phyloP scores from a whole-genome alignment of 2,329 filamentous ascomycete genomes.

The Reticulascus tulasneorum region DNA sequence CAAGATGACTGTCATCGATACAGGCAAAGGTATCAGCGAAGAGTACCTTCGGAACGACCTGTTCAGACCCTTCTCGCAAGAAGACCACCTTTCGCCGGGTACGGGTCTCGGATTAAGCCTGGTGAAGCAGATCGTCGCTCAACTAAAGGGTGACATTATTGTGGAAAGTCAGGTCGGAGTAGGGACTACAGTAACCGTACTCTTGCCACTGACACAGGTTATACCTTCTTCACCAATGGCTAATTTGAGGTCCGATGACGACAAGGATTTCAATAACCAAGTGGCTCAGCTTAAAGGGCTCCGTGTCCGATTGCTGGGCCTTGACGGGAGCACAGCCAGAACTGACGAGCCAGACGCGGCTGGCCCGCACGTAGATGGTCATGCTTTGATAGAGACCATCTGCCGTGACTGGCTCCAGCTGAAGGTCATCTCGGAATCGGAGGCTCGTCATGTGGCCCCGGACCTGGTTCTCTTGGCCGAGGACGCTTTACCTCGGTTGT shows the following conservation, averaged over 20 bases:
- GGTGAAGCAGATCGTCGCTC: conserved; percentile 55
- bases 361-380: too few species aligned
- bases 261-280: conserved; percentile 23
- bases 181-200: conserved; percentile 32
- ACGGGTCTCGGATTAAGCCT: conserved; percentile 64
- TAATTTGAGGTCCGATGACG: conserved; percentile 8
- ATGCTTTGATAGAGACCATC: conserved; percentile 16
- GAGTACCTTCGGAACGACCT: conserved; percentile 58
- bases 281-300: conserved; percentile 25
- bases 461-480: conserved; percentile 22
- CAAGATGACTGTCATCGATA: conserved; percentile 53
- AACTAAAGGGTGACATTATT: conserved; percentile 54
- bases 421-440: conserved; percentile 18
- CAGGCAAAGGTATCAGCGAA: conserved; percentile 61
- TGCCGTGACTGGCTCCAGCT: conserved; percentile 30
- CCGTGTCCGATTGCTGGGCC: conserved; percentile 22
- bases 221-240: background rate
- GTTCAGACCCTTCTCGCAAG: conserved; percentile 63
- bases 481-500: background rate
- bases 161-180: conserved; percentile 42
- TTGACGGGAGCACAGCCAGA: too few species aligned
- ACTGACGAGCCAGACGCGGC: too few species aligned
- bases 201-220: conserved; percentile 21
- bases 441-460: conserved; percentile 11
- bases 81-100: conserved; percentile 56